Evolutionary conservation across 768 basidiomycete genomes (phyloP).

Genomic region (Calocera cornea): DNA sequence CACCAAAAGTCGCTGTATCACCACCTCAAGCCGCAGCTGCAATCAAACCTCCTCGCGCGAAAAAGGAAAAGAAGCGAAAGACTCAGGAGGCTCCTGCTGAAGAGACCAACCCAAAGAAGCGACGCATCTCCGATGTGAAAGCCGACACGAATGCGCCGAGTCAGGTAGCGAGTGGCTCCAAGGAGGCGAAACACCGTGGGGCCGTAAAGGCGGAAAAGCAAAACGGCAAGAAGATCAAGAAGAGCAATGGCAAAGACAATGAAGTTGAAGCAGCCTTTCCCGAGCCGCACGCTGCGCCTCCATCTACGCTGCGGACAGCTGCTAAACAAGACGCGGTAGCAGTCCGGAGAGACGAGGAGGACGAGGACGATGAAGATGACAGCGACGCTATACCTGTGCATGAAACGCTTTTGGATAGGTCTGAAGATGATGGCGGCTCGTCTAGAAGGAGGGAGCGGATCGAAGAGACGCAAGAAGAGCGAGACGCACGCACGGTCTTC

Average conservation of each 20-base stretch:
- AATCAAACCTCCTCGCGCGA: not conserved
- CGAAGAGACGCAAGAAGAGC: conserved; percentile 58
- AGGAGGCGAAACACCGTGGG: conserved; percentile 14
- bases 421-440: conserved; percentile 12
- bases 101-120: not conserved
- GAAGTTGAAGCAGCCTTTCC: conserved; percentile 19
- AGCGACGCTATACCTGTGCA: conserved; percentile 41
- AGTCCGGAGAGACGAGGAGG: conserved; percentile 15
- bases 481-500: conserved; percentile 78
- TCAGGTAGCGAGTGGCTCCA: conserved; percentile 11
- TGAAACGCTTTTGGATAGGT: conserved; percentile 36
- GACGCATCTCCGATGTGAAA: not conserved
- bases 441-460: conserved; percentile 12
- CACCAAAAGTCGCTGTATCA: conserved; percentile 8
- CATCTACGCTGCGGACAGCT: conserved; percentile 15
- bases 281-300: conserved; percentile 22
- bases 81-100: not conserved
- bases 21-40: conserved; percentile 8
- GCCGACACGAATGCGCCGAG: conserved; percentile 10
- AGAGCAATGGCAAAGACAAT: not conserved
- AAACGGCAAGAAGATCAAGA: conserved; percentile 13
- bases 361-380: conserved; percentile 25
- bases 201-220: conserved; percentile 20
- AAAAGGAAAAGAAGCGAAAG: conserved; percentile 14
- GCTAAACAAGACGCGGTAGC: conserved; percentile 14